Evolutionary conservation across 192 early-diverging fungal genomes (phyloP), one percentile per base, ranked within the genome.

Genomic region (Dispira parvispora): DNA sequence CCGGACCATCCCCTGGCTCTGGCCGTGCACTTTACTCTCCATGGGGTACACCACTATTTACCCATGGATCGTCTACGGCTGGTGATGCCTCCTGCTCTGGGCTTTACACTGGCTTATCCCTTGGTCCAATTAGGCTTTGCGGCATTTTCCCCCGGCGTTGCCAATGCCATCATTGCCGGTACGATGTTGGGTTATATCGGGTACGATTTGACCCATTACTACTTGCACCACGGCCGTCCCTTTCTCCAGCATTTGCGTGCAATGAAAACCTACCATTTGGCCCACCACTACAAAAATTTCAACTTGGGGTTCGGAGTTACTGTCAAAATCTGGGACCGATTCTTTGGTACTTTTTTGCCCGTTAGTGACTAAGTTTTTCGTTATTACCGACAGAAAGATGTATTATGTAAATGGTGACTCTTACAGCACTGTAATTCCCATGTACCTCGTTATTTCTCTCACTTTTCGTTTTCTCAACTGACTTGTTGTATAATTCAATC

Each of bases 201-300:
- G n/a, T 98, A 97, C 74, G 94, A 97, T 67, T 73, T 87, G 65
- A 88, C 82, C 12, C 94, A 97, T 68, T 97, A 94, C 71, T 92
- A 92, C 77, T 80, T 94, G 28, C 94, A 97, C 72, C 94, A 97
- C 70, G 89, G 87, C 46, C 77, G 80, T 28, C 85, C 89, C 10
- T 74, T 78, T 61, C 75, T 78, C 46, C 68, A 76, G 45, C 83
- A 90, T 72, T 79, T 92, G 61, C 79, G 74, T 52, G 82, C 88
- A 62, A 89, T 97, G 83, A 97, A 97, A 70, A 84, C 85, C 8
- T 95, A 95, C 66, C 94, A 97, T 61, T 71, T 97, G 60, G 88
- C 88, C 53, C 94, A 97, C 69, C 94, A 97, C 70, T 97, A 97
- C 76, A 89, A 89, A 71, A 81, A 94, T 70, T 87, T 80, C 61